These are phyloP conservation scores for Arthrinium puccinioides DNA, from an alignment of 2,329 filamentous ascomycete species.

Conservation along the genomic window DNA sequence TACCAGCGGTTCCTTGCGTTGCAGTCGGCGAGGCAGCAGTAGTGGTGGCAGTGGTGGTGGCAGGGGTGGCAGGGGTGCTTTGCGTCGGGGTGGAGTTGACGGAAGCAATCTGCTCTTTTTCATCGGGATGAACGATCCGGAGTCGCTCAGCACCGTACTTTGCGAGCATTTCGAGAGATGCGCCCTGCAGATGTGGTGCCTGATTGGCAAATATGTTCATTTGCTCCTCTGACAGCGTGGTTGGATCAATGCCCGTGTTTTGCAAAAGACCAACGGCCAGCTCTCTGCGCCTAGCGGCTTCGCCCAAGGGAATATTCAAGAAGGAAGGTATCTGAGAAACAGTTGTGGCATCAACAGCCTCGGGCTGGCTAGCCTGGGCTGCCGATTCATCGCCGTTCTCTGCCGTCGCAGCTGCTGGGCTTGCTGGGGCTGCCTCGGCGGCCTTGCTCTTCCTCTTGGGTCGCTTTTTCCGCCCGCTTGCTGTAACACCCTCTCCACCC, in stretches of 20 bases:
- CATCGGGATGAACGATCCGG: slow-evolving; percentile 47
- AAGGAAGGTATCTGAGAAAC: slow-evolving; percentile 17
- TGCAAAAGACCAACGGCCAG: slow-evolving; percentile 39
- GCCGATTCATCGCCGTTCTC: slow-evolving; percentile 6
- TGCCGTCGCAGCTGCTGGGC: background rate
- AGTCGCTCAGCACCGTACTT: slow-evolving; percentile 51
- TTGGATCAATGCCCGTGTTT: slow-evolving; percentile 41
- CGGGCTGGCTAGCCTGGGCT: slow-evolving; percentile 6
- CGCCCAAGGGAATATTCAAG: slow-evolving; percentile 33
- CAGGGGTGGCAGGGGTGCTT: slow-evolving; percentile 8
- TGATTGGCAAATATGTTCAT: slow-evolving; percentile 55
- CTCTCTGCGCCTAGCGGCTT: slow-evolving; percentile 42
- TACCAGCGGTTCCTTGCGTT: slow-evolving; percentile 11
- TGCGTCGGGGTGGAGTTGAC: slow-evolving; percentile 15
- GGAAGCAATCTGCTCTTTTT: slow-evolving; percentile 21
- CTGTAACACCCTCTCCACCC: no score
- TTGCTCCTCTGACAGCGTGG: slow-evolving; percentile 45
- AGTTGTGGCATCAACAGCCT: slow-evolving; percentile 10
- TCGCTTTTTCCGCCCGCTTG: slow-evolving; percentile 19
- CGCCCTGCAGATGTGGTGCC: slow-evolving; percentile 44
- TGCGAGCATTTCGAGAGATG: slow-evolving; percentile 48
- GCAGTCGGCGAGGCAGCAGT: slow-evolving; percentile 6
- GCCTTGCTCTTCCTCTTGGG: slow-evolving; percentile 17
- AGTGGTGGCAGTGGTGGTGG: slow-evolving; percentile 2
- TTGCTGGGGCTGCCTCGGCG: slow-evolving; percentile 11